Percentiles rank a stretch among this genome's conserved stretches.
Conservation (phyloP, 2,329 filamentous ascomycete genomes). For the Epichloe baconii region DNA sequence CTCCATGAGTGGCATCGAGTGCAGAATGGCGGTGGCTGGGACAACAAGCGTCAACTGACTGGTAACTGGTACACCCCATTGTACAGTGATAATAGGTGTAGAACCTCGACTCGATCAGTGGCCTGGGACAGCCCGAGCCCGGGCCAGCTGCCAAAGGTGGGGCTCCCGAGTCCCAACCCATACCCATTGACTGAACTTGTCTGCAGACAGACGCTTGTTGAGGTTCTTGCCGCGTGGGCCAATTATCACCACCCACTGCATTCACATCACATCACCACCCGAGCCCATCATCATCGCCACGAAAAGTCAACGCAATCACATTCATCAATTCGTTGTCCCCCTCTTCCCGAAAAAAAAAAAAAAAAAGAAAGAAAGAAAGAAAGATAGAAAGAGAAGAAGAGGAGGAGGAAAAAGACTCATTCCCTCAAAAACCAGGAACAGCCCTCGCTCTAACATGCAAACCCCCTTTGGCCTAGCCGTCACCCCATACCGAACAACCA, state of each 20-base stretch:
- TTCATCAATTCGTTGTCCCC: no score
- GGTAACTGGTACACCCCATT: no score
- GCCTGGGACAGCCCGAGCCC: not conserved
- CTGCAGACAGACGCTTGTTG: not conserved
- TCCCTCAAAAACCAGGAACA: constrained; percentile 31
- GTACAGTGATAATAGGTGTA: no score
- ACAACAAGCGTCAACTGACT: not conserved
- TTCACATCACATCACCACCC: no score
- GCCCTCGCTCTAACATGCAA: constrained; percentile 54
- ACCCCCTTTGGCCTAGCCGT: constrained; percentile 61
- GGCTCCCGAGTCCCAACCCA: not conserved
- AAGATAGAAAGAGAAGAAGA: no score
- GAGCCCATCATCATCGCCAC: not conserved
- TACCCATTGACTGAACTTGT: no score
- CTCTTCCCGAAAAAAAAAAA: no score
- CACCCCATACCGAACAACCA: constrained; percentile 55
- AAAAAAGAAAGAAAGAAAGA: fast-evolving
- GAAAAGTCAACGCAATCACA: no score
- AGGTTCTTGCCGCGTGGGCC: not conserved
- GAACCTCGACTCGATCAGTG: no score
- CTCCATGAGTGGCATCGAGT: not conserved
- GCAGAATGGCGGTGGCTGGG: constrained; percentile 5
- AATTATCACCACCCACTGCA: not conserved
- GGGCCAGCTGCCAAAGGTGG: not conserved
- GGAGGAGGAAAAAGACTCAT: not conserved